These are phyloP conservation scores for Zygosaccharomyces pseudobailii DNA, from an alignment of 1,139 yeast genomes.

Conservation along the genomic window DNA sequence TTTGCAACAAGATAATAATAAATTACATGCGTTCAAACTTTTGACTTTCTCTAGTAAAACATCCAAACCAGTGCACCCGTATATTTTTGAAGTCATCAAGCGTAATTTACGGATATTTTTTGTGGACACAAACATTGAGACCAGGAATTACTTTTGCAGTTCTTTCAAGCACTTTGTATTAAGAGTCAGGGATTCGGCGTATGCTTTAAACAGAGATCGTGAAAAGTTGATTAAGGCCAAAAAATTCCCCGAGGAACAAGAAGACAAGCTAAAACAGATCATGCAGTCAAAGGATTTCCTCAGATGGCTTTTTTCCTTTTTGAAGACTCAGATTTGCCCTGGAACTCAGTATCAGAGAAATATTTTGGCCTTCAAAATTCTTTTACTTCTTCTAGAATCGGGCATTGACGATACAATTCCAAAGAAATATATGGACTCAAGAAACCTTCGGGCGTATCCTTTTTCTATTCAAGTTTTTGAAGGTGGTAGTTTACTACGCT, in stretches of 20 bases:
- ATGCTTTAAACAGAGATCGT: conserved; percentile 49
- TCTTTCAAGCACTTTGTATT: conserved; percentile 54
- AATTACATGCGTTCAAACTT: conserved; percentile 57
- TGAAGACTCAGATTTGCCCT: conserved; percentile 49
- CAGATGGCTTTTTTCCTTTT: conserved; percentile 39
- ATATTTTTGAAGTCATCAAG: conserved; percentile 42
- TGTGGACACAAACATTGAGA: conserved; percentile 60
- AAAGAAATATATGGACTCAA: conserved; percentile 31
- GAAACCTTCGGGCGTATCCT: conserved; percentile 39
- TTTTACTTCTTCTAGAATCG: conserved; percentile 46
- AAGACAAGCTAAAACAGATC: conserved; percentile 31
- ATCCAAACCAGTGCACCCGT: conserved; percentile 48
- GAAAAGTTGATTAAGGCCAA: conserved; percentile 37
- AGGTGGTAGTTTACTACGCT: conserved; percentile 38
- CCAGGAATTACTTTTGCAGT: conserved; percentile 60
- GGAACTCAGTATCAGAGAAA: conserved; percentile 66
- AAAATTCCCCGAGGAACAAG: conserved; percentile 37
- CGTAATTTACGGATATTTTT: conserved; percentile 47
- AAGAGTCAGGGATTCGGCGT: conserved; percentile 63
- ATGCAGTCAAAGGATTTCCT: conserved; percentile 40
- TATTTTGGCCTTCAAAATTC: conserved; percentile 47
- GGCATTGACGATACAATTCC: conserved; percentile 51
- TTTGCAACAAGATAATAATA: conserved; percentile 44
- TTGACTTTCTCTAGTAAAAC: conserved; percentile 58
- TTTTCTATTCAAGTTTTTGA: conserved; percentile 43